Base-by-base conservation (phyloP, 202 grass and related monocot genomes). In the Dendrocalamus latiflorus region DNA sequence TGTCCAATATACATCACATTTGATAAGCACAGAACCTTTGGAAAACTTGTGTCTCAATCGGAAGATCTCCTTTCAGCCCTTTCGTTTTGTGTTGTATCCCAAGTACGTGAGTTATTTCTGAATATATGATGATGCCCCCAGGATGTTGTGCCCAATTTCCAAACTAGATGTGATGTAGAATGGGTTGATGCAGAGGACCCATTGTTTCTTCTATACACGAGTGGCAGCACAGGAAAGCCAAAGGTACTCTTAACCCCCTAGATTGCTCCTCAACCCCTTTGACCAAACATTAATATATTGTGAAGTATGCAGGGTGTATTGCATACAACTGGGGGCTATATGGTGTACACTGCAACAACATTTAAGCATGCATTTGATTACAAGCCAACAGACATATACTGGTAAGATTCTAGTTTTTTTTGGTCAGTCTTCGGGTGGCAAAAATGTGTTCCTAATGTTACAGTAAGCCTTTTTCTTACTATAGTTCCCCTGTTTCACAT, bases 121-220 rank as follows among this genome's bases (percentile, higher is more conserved):
- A 87, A 58, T 70, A 65, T 6, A 69, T 3, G 17, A 68, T 72
- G 28, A 41, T 59, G 50, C 67, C 17, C 47, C 42, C 73, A 96
- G 93, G 93, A 98, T 90, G 83, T 89, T 81, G 93, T 95, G 41
- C 87, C 93, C 9, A 85, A 84, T 78, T 95, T 98, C 84, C 78
- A 86, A 66, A 86, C 78, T 56, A 95, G 91, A 70, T 98, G 96
- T 49, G 83, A 90, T 78, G 87, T 98, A 28, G 93, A 98, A 87
- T 98, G 96, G 96, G 89, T 98, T 76, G 96, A 98, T 90, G 96
- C 95, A 86, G n/a, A n/a, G n/a, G n/a, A n/a, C n/a, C n/a, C n/a
- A n/a, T n/a, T n/a, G n/a, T n/a, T n/a, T n/a, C n/a, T 91, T 95
- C 83, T 98, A 30, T 98, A 98, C 55, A 98, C 96, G 10, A 98